These are phyloP conservation scores for Entomortierella parvispora DNA, from an alignment of 192 early-diverging fungal species.

Conservation along the genomic window DNA sequence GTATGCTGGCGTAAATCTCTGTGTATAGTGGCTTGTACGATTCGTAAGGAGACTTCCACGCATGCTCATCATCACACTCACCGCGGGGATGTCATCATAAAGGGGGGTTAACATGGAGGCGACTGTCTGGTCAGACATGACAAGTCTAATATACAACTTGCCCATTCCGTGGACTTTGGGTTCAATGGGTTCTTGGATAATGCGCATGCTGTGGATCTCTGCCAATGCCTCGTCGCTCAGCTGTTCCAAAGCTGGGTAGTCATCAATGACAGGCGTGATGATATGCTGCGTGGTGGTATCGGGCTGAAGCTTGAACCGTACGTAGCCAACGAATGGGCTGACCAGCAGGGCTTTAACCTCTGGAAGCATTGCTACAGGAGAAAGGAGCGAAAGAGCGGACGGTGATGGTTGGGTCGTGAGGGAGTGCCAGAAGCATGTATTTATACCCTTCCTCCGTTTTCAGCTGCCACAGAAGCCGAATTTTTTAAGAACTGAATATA, in stretches of 20 bases:
- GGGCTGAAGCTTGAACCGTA: background rate
- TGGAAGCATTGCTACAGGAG: conserved; percentile 5
- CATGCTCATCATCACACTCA: conserved; percentile 6
- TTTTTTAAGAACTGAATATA: too few relatives aligned
- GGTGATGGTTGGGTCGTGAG: too few relatives aligned
- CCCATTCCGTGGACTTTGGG: background rate
- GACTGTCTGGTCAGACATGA: conserved; percentile 1
- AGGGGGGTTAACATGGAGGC: background rate
- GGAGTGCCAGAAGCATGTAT: too few relatives aligned
- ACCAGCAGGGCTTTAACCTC: background rate
- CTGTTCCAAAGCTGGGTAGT: background rate
- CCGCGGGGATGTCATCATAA: background rate
- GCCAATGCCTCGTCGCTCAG: conserved; percentile 3
- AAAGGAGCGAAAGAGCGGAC: too few relatives aligned
- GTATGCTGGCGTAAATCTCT: too few relatives aligned
- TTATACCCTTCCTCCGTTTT: too few relatives aligned
- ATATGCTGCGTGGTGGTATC: conserved; percentile 1
- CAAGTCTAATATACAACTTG: background rate
- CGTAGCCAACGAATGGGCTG: background rate
- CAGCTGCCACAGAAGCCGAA: too few relatives aligned
- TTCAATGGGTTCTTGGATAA: conserved; percentile 2
- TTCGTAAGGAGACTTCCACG: background rate
- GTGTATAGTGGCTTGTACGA: too few relatives aligned
- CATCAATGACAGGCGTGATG: background rate
- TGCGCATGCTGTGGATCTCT: background rate